Evolutionary conservation across 345 rosid species (phyloP), one percentile per base, ranked within the genome.

Genomic region (Adansonia digitata): DNA sequence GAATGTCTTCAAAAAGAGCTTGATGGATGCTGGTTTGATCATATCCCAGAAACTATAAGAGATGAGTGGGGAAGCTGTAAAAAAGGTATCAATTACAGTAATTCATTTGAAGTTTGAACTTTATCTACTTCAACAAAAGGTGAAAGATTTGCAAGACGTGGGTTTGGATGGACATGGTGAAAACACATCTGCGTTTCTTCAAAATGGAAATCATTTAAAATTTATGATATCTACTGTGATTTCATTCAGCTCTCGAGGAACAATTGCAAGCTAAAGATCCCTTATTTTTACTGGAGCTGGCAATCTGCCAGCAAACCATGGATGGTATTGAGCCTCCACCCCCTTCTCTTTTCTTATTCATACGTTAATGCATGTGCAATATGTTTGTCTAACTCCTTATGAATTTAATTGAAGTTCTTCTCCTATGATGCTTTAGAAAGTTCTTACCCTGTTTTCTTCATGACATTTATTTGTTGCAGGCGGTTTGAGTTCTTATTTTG

Each of bases 11-110:
- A 61, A 71, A 88, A 83, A 70, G 90, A 88, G 84, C 82, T 88
- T 69, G 86, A 85, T 75, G 90, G 88, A 73, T 84, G 87, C 67
- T 88, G 94, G 94, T 86, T 85, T 79, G 92, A 84, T 75, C 77
- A 79, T 80, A 81, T 84, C 76, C 82, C 78, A 67, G 84, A 84
- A 61, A 78, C 88, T 43, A 45, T 86, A 49, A 77, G 57, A 75
- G 65, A 77, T 72, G 89, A 84, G 77, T 85, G 86, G 89, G 83
- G 75, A 45, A 88, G 81, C 77, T 84, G 89, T 74, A 81, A 78
- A 76, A 69, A 71, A 84, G 89, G 89, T 86, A 82, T 53, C 48
- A 13, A 60, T 65, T 35, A 29, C 37, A 2, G 37, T 35, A 40
- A 55, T 45, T 52, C 7, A 42, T 13, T 75, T 22, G 66, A 27